Conservation (phyloP, 164 flowering plant species). For the Macadamia integrifolia region DNA sequence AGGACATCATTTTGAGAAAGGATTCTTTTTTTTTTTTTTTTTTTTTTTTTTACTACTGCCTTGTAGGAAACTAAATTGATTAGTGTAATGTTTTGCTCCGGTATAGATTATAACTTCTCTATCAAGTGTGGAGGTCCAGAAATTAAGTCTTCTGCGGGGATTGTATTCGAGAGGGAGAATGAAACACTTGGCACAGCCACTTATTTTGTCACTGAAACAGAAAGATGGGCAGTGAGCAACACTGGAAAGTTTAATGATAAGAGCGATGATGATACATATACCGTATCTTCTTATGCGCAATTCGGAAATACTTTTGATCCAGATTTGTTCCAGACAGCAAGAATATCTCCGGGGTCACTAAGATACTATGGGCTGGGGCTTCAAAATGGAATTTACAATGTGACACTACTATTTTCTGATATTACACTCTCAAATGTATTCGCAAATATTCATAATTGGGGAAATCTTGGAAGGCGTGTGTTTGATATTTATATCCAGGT, state of each 20-base stretch:
- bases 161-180: neutral
- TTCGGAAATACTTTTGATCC: constrained; percentile 37
- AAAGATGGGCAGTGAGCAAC: neutral
- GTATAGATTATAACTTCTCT: neutral
- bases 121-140: neutral
- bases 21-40: too few relatives aligned
- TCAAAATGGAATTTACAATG: constrained; percentile 58
- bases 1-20: too few relatives aligned
- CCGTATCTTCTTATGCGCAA: constrained; percentile 14
- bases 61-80: too few relatives aligned
- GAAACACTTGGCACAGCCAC: neutral
- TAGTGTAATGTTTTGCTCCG: neutral
- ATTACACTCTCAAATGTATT: constrained; percentile 17
- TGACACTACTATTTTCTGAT: constrained; percentile 53
- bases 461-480: constrained; percentile 47
- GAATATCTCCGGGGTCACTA: constrained; percentile 56
- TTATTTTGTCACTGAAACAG: neutral
- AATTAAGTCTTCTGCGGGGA: neutral
- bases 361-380: constrained; percentile 67
- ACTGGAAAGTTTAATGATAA: neutral
- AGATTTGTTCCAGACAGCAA: constrained; percentile 49
- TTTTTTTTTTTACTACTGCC: too few relatives aligned
- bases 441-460: constrained; percentile 26
- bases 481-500: constrained; percentile 68
- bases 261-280: neutral